Conservation (phyloP, 192 early-diverging fungal genomes). For the Rhizophagus prolifer region DNA sequence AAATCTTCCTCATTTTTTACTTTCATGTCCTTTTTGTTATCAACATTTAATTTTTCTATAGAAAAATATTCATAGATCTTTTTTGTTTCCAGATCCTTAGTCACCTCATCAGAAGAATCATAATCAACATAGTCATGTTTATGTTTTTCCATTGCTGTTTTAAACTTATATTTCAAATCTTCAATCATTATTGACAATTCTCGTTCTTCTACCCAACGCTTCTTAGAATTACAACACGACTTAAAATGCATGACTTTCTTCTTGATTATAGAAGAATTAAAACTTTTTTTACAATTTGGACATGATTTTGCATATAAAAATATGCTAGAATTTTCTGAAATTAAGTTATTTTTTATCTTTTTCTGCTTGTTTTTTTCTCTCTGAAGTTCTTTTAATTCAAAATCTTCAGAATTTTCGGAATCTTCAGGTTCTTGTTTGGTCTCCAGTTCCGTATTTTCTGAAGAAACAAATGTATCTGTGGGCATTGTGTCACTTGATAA, state of each 20-base stretch:
- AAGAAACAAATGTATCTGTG: too few species aligned
- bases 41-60: not conserved
- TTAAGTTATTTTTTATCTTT: not conserved
- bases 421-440: not conserved
- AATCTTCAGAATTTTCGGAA: not conserved
- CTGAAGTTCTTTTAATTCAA: not conserved
- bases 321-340: not conserved
- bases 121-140: not conserved
- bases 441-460: not conserved
- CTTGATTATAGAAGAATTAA: not conserved
- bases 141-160: not conserved
- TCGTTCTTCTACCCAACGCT: not conserved
- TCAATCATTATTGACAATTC: not conserved
- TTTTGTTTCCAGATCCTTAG: not conserved
- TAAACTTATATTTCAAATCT: not conserved
- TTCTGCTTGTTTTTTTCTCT: not conserved
- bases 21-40: not conserved
- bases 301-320: not conserved
- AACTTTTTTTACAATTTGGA: not conserved
- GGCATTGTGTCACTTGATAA: too few species aligned
- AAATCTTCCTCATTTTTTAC: not conserved
- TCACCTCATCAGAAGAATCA: not conserved
- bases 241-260: not conserved
- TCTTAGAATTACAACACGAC: not conserved
- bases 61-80: not conserved